These are phyloP conservation scores for Prunus mongolica DNA, from an alignment of 306 rosid genomes.

Conservation along the genomic window DNA sequence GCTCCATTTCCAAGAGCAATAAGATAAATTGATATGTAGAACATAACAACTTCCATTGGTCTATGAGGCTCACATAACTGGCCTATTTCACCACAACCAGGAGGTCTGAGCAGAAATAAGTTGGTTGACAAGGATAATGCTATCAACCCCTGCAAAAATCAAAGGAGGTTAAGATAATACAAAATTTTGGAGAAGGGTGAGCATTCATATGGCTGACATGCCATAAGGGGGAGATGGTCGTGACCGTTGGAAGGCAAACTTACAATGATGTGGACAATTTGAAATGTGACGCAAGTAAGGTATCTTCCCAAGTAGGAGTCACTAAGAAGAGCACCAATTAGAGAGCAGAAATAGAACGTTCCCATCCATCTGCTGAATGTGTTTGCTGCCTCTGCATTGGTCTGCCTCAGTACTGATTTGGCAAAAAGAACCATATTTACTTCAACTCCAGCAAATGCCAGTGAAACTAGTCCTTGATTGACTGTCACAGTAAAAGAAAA, in stretches of 20 bases:
- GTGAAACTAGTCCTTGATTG: constrained; percentile 51
- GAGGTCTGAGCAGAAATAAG: constrained; percentile 42
- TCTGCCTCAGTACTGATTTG: constrained; percentile 52
- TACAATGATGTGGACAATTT: constrained; percentile 43
- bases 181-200: background rate
- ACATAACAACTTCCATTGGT: constrained; percentile 32
- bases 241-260: constrained; percentile 8
- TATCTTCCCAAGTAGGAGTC: constrained; percentile 65
- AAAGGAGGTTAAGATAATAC: background rate
- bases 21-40: constrained; percentile 52
- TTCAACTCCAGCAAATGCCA: constrained; percentile 64
- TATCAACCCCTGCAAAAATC: constrained; percentile 43
- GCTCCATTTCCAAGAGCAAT: constrained; percentile 64
- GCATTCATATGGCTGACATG: background rate
- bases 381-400: constrained; percentile 61
- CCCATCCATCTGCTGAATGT: constrained; percentile 68
- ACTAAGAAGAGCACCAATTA: constrained; percentile 61
- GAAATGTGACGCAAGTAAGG: constrained; percentile 52
- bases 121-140: constrained; percentile 44
- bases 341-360: constrained; percentile 50
- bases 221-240: too few relatives aligned
- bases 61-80: constrained; percentile 41
- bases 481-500: constrained; percentile 20
- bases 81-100: constrained; percentile 54
- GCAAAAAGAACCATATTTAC: constrained; percentile 61